Percentiles rank a stretch among this genome's conserved stretches.
phyloP scores from a whole-genome alignment of 306 rosid genomes.

The Corylus avellana region DNA sequence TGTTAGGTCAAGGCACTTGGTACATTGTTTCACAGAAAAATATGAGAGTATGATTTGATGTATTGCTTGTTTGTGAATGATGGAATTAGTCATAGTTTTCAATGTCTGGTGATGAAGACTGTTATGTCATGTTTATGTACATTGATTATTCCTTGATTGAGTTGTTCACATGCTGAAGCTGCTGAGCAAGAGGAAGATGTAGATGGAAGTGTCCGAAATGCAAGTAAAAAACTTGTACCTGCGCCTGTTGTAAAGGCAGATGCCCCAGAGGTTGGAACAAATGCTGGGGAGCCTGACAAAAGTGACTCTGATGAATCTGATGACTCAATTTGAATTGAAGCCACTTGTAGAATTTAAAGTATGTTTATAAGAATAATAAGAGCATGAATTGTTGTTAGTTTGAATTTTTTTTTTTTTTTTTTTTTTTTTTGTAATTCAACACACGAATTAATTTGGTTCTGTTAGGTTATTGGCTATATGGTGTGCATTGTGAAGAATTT shows the following conservation, averaged over 20 bases:
- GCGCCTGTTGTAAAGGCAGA: conserved; percentile 54
- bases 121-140: neutral
- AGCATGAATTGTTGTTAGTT: too few species aligned
- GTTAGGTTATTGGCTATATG: too few species aligned
- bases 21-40: neutral
- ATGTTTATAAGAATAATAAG: conserved; percentile 12
- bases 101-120: neutral
- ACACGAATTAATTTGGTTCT: too few species aligned
- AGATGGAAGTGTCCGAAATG: conserved; percentile 47
- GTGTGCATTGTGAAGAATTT: too few species aligned
- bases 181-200: conserved; percentile 73
- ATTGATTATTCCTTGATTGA: conserved; percentile 56
- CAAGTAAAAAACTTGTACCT: conserved; percentile 55
- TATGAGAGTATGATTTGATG: neutral
- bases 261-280: conserved; percentile 55
- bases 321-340: conserved; percentile 57
- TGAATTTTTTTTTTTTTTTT: too few species aligned
- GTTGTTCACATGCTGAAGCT: conserved; percentile 64
- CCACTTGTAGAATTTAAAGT: conserved; percentile 10
- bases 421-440: too few species aligned
- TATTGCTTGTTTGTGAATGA: neutral
- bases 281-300: conserved; percentile 75
- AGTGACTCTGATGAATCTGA: conserved; percentile 89
- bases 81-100: neutral
- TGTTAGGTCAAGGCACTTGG: neutral